Evolutionary conservation across 2,329 filamentous ascomycete genomes (phyloP), one percentile per base, ranked within the genome.

Genomic region (Colletotrichum brevisporum): DNA sequence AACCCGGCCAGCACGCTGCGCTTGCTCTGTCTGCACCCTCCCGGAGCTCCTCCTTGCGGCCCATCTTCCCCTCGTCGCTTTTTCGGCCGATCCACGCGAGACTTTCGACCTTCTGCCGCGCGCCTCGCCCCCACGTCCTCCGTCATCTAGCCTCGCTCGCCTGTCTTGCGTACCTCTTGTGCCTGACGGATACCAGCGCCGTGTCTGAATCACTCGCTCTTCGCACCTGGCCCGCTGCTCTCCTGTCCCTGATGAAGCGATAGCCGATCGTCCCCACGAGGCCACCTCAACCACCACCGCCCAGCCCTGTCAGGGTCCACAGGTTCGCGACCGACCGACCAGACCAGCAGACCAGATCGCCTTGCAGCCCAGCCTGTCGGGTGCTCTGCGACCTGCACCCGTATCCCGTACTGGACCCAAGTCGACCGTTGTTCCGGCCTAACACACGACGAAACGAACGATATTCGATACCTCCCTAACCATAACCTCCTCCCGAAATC

Each of bases 201-300:
- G 58, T 61, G 36, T n/a, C 50, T 54, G 47, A 52, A 45, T 31
- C 24, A 16, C 48, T 52, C 48, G 24, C 12, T 52, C 18, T 6
- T 54, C 50, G 57, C 54, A 66, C 26, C 45, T 13, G 51, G 54
- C 43, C 55, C 50, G 50, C 41, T 41, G 41, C 54, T 69, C 62
- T 52, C 31, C 63, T 60, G 67, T 66, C 63, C 67, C 67, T 69
- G 67, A 69, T 69, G 67, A 69, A 69, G 48, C 67, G 55, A 57
- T 69, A 69, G 67, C 62, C 62, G 67, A 69, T 60, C 62, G 18
- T 66, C 67, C 56, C 67, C 55, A 67, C 67, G 67, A 69, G 67
- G 67, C 67, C 55, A 56, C 67, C 67, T 69, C 62, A 66, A 56
- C 55, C 52, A 54, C 45, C 24, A 65, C 41, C 16, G 55, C 36